Percentiles rank a stretch among this genome's conserved stretches.
phyloP scores from a whole-genome alignment of 2,329 filamentous ascomycete genomes.

The Calonectria crousiana region DNA sequence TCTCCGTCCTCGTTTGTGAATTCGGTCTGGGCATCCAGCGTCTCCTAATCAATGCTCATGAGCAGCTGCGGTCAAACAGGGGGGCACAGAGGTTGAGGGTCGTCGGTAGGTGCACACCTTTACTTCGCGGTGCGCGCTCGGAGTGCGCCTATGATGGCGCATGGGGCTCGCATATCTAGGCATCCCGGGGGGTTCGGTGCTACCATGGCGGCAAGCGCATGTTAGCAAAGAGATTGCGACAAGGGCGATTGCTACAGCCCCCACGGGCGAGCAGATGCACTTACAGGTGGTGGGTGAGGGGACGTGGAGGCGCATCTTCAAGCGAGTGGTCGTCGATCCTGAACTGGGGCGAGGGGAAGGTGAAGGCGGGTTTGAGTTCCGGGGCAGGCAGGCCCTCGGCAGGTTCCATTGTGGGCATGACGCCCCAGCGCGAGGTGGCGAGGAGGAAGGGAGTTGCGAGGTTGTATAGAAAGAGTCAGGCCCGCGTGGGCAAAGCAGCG shows the following conservation, averaged over 20 bases:
- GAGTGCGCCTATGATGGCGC: conserved; percentile 69
- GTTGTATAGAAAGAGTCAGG: background rate
- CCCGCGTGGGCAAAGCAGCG: background rate
- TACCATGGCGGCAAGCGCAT: conserved; percentile 37
- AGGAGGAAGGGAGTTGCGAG: conserved; percentile 1
- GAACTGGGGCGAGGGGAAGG: conserved; percentile 47
- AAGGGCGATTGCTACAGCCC: background rate
- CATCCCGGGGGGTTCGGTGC: conserved; percentile 57
- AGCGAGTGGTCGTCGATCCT: conserved; percentile 47
- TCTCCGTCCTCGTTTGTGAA: conserved; percentile 89
- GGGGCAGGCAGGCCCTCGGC: conserved; percentile 28
- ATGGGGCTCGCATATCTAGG: conserved; percentile 64
- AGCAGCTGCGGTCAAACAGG: conserved; percentile 9
- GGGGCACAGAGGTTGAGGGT: background rate
- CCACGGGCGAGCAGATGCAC: conserved; percentile 38
- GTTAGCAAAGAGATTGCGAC: conserved; percentile 17
- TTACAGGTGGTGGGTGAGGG: conserved; percentile 57
- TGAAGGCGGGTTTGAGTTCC: conserved; percentile 37
- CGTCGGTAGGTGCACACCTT: conserved; percentile 59
- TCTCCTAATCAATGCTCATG: conserved; percentile 73
- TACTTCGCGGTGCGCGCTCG: conserved; percentile 68
- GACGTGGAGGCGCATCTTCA: conserved; percentile 44
- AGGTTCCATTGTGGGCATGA: conserved; percentile 38
- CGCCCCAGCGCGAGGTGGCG: background rate
- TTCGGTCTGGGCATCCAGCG: conserved; percentile 87